These are phyloP conservation scores for Colletotrichum sp. DNA, from an alignment of 2,329 filamentous ascomycete genomes.

Conservation along the genomic window DNA sequence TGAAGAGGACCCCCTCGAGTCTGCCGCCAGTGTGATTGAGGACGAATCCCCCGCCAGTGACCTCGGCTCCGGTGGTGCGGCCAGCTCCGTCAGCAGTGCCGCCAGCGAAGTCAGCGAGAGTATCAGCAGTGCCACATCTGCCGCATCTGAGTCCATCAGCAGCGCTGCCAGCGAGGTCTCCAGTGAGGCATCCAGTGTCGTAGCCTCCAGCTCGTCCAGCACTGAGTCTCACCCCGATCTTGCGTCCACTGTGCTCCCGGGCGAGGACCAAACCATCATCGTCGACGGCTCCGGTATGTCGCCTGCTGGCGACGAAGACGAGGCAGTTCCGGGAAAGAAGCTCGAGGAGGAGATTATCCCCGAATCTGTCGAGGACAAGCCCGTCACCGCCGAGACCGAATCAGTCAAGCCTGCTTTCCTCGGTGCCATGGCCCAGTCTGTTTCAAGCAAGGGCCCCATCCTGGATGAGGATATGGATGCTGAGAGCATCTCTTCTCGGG, in stretches of 20 bases:
- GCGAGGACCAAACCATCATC: constrained; percentile 19
- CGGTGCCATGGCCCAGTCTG: constrained; percentile 56
- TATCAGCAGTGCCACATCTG: constrained; percentile 19
- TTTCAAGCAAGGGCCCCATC: constrained; percentile 52
- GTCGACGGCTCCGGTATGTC: constrained; percentile 25
- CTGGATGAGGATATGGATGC: constrained; percentile 50
- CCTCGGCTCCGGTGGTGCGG: neutral
- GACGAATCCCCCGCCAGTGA: constrained; percentile 18
- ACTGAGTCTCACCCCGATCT: constrained; percentile 9
- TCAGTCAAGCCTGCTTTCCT: constrained; percentile 53
- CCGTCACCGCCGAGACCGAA: constrained; percentile 31
- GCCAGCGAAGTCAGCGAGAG: neutral
- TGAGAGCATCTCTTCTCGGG: constrained; percentile 46
- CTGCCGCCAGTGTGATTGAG: constrained; percentile 17
- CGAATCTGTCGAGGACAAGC: constrained; percentile 29
- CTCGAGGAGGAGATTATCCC: constrained; percentile 29
- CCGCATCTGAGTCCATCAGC: constrained; percentile 26
- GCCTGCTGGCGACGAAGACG: constrained; percentile 20
- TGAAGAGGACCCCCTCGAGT: constrained; percentile 23
- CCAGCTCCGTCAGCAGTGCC: constrained; percentile 5
- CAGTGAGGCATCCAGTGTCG: constrained; percentile 20
- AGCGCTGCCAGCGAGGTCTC: constrained; percentile 25
- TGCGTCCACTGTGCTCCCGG: constrained; percentile 17
- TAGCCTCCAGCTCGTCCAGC: neutral
- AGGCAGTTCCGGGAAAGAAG: constrained; percentile 18